Base-by-base conservation (phyloP, 768 basidiomycete species). In the Collybia sordida region DNA sequence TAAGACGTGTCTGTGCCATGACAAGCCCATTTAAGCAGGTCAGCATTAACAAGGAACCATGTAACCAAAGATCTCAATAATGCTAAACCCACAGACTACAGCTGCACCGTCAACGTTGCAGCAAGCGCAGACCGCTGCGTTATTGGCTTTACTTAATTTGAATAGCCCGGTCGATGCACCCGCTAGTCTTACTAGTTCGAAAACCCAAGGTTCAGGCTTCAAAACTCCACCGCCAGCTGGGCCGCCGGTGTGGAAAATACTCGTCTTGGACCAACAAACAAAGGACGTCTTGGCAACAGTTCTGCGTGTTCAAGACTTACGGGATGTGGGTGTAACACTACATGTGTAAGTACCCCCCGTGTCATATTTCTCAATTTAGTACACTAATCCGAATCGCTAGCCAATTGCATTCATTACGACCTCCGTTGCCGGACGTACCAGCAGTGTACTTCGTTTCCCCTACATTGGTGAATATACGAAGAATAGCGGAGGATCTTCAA, bases 221-320 rank as follows among this genome's bases (percentile, higher is more conserved):
- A 86, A 83, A 57, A 65, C 74, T 2, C 71, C 82, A 1, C 67
- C 78, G 6, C 67, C 78, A 22, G 75, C 78, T 11, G 83, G 80
- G 0, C 90, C 93, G 24, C 84, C 93, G 4, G 85, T 97, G 4
- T 99, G 97, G 96, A 99, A 99, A 69, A 86, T 98, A 12, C 73
- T 99, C 8, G 87, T 99, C 1, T 74, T 99, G 47, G 97, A 99
- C 67, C 93, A 97, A 62, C 81, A 88, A 59, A 96, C 93, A 19
- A 97, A 98, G 67, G 97, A 98, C 65, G 86, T 98, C 18, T 78
- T 99, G 31, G 97, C 97, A 14, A 98, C 96, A 1, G 89, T 93
- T 17, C 72, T 99, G 56, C 84, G 95, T 47, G 97, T 99, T 6
- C 95, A 98, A 68, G 97, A 98, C 71, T 77, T 99, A 54, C 81